Evolutionary conservation across 2,329 filamentous ascomycete genomes (phyloP), one percentile per base, ranked within the genome.

Genomic region (Pyrenochaeta sp.): DNA sequence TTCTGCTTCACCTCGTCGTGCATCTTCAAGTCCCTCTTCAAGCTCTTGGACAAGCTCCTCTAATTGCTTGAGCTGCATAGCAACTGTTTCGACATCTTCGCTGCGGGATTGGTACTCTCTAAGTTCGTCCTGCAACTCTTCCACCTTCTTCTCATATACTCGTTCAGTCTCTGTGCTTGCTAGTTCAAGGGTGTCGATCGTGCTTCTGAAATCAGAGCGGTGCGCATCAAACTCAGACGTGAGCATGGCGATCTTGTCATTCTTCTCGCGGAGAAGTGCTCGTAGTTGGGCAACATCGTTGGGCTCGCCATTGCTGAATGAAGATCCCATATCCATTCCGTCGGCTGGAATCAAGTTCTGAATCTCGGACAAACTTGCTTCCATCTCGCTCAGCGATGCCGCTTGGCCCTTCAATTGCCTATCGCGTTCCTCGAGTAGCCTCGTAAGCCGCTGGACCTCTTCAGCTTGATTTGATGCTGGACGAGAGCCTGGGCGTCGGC

Each of bases 11-110:
- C 94, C 94, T 42, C 94, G 82, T 41, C 94, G 82, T 34, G 94
- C 92, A 73, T 99, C 94, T 73, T 99, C 94, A 1, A 99, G 79
- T 0, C 94, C 94, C 71, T 99, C 94, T 71, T 99, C 94, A 0
- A 99, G 82, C 69, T 99, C 94, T 60, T 96, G 93, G 2, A 99
- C 94, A 22, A 97, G 81, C 68, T 97, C 93, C 69, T 97, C 94
- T 1, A 99, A 79, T 72, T 96, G 91, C 74, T 96, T 96, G 41
- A 99, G 80, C 72, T 99, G 94, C 51, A 82, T 82, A 6, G 94
- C 92, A 14, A 99, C 91, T 18, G 86, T 88, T 60, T 96, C 90
- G 6, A 99, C 91, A 67, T 99, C 94, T 46, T 95, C 86, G 27
- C 87, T 88, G 30, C 89, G 82, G 29, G 91, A 88, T 55, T 93